Base-by-base conservation (phyloP, 148 eudicot species). In the Beta vulgaris region DNA sequence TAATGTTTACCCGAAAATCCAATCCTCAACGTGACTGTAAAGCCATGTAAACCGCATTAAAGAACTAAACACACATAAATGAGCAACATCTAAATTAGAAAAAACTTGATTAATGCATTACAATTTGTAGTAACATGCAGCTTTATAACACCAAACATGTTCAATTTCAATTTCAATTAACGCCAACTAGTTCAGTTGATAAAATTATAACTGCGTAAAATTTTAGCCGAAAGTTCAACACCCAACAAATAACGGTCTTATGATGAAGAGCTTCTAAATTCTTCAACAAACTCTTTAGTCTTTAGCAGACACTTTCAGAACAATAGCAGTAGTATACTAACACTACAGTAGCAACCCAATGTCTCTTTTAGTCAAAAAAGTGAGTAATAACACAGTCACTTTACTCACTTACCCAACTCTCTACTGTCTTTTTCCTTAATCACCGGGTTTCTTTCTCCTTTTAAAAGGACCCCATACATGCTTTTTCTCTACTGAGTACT, bases 391-490 rank as follows among this genome's bases (percentile, higher is more conserved):
- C 23, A 31, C 61, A 64, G 21, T 76, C 39, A 42, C 60, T 68
- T 58, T n/a, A n/a, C n/a, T n/a, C n/a, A n/a, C 26, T 18, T 3
- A 10, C 16, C 18, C 58, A 26, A 25, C 37, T 40, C 21, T 42
- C 23, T 32, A 11, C 40, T 13, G 34, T 36, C 53, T 29, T 58
- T 74, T 68, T 48, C 73, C 77, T 66, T 36, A 49, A 53, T 69
- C 35, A 42, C 62, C 55, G 71, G 67, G 58, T 71, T 26, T 69
- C 70, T 79, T 23, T 69, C 79, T 69, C 31, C 78, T 65, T 79
- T 80, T 74, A 37, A 70, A 77, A 42, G 80, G 80, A 48, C 80
- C 74, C 74, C 74, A 48, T 63, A 26, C 49, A 42, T 70, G 36
- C 25, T 63, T 60, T 78, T 79, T 42, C 73, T 67, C 73, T 60